A percentile compares a stretch with the other conserved stretches of the same genome.
Evolutionary conservation across 2,329 filamentous ascomycete species (phyloP).

Genomic region (Monosporascus sp.): DNA sequence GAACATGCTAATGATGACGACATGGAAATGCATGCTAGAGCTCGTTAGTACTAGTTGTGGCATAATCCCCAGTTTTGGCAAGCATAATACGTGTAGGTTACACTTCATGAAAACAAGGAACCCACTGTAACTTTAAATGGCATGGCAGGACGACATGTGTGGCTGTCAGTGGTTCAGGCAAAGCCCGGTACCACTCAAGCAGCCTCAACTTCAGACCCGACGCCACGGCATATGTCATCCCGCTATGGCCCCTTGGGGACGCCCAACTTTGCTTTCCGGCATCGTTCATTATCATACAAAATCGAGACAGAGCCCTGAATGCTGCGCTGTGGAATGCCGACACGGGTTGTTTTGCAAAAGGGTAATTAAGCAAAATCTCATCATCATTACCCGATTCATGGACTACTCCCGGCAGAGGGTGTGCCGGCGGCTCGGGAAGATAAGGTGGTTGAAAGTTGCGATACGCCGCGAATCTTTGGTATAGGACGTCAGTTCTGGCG

Average conservation of each 20-base stretch:
- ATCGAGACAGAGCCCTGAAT: conserved; percentile 21
- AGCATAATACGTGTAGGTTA: not conserved
- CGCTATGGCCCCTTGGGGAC: conserved; percentile 2
- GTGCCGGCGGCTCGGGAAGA: conserved; percentile 23
- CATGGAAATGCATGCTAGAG: conserved; percentile 30
- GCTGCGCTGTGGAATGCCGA: conserved; percentile 21
- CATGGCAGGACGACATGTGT: conserved; percentile 26
- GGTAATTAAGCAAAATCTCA: conserved; percentile 32
- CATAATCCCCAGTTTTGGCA: not conserved
- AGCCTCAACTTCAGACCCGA: conserved; percentile 14
- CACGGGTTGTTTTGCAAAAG: conserved; percentile 14
- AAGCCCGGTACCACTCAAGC: conserved; percentile 20
- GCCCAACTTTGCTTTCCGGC: conserved; percentile 12
- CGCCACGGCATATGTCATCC: conserved; percentile 14
- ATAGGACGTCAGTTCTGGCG: conserved; percentile 4
- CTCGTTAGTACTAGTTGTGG: not conserved
- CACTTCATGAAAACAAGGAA: conserved; percentile 1
- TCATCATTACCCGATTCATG: conserved; percentile 25
- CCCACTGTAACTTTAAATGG: conserved; percentile 33
- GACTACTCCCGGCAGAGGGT: conserved; percentile 23
- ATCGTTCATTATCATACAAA: conserved; percentile 30
- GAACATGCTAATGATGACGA: conserved; percentile 28
- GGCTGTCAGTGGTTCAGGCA: conserved; percentile 22
- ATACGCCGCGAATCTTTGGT: conserved; percentile 12
- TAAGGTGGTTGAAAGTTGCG: conserved; percentile 21